Percentiles rank a stretch among this genome's conserved stretches.
Evolutionary conservation across 1,284 basidiomycete genomes (phyloP).

Genomic region (Amylostereum areolatum): DNA sequence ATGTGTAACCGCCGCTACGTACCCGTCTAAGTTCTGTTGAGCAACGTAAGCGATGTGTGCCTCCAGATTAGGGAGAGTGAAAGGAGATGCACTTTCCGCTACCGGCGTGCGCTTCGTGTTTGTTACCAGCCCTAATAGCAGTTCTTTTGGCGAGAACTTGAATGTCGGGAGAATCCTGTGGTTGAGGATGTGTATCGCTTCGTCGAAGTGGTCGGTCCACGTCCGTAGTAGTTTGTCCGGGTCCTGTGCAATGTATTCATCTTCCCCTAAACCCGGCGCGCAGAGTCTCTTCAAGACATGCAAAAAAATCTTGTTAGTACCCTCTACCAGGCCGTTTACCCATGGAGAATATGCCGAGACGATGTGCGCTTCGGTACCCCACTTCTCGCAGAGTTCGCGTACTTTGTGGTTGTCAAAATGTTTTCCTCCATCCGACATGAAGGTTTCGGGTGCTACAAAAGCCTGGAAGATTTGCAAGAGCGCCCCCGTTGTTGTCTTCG

Average conservation of each 20-base stretch:
- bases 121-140: conserved; percentile 20
- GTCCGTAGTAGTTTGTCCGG: conserved; percentile 8
- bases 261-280: conserved; percentile 24
- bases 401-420: conserved; percentile 33
- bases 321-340: conserved; percentile 31
- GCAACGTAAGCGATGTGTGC: conserved; percentile 21
- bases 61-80: conserved; percentile 8
- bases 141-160: conserved; percentile 22
- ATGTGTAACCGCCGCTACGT: conserved; percentile 13
- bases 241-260: conserved; percentile 12
- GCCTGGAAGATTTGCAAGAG: conserved; percentile 18
- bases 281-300: conserved; percentile 23
- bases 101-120: conserved; percentile 18
- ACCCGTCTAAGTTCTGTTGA: conserved; percentile 25
- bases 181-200: conserved; percentile 23
- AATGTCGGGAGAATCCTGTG: conserved; percentile 15
- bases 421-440: conserved; percentile 32
- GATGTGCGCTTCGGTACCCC: conserved; percentile 16
- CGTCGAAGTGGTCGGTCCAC: conserved; percentile 29
- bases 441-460: conserved; percentile 21
- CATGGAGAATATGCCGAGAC: conserved; percentile 32
- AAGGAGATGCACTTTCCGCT: background rate
- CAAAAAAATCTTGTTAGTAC: conserved; percentile 25
- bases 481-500: conserved; percentile 18
- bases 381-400: conserved; percentile 18